phyloP scores from a whole-genome alignment of 768 basidiomycete species.

The Cystofilobasidium bisporidii region DNA sequence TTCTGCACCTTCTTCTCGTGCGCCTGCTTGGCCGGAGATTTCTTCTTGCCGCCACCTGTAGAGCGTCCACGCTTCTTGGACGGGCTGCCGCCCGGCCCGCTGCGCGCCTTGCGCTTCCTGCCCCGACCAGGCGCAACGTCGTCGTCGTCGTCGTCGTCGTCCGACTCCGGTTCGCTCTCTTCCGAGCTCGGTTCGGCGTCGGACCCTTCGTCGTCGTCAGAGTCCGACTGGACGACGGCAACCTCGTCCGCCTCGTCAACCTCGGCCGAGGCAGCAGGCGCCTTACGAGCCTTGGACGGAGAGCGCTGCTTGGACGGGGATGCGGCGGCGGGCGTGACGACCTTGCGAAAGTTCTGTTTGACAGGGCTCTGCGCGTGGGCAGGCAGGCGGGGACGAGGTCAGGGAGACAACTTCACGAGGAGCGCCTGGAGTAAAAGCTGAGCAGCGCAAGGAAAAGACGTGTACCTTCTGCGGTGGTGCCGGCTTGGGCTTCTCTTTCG shows the following conservation, averaged over 20 bases:
- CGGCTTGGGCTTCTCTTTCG: not conserved
- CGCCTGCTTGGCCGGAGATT: conserved; percentile 31
- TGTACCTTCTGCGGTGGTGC: not conserved
- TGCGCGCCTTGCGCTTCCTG: conserved; percentile 14
- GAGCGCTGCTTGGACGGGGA: not conserved
- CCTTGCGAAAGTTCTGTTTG: conserved; percentile 7
- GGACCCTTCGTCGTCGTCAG: not conserved
- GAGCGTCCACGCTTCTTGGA: not conserved
- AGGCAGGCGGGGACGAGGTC: not conserved
- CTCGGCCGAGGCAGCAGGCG: not conserved
- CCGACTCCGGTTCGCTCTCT: conserved; percentile 43
- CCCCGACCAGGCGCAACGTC: conserved; percentile 24
- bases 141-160: conserved; percentile 41
- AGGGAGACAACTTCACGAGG: not conserved
- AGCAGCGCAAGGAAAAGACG: not conserved
- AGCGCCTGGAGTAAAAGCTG: too few relatives aligned
- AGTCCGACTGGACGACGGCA: not conserved
- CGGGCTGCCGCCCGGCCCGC: conserved; percentile 1
- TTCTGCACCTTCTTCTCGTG: conserved; percentile 35
- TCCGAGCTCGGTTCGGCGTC: conserved; percentile 28
- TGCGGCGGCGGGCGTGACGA: not conserved
- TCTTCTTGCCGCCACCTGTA: conserved; percentile 30
- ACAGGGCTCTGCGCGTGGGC: not conserved
- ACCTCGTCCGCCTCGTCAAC: conserved; percentile 4
- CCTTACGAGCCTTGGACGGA: not conserved